These are phyloP conservation scores for Brassica carinata DNA, from an alignment of 345 rosid genomes.

Conservation along the genomic window DNA sequence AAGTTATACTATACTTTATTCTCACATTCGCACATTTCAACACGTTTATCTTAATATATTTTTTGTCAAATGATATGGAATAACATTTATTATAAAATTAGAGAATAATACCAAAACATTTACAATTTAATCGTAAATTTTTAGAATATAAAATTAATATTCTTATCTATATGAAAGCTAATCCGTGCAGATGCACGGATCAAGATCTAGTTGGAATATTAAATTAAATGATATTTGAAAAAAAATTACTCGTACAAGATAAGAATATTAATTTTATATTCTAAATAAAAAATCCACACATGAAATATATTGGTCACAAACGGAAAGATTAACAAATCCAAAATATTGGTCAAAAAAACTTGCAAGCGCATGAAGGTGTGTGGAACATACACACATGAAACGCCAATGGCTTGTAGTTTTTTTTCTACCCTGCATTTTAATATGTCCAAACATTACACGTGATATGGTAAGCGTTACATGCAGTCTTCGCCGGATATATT, in stretches of 20 bases:
- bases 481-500: neutral
- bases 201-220: too few relatives aligned
- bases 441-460: neutral
- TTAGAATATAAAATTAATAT: too few relatives aligned
- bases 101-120: too few relatives aligned
- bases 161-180: too few relatives aligned
- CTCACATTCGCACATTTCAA: too few relatives aligned
- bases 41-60: too few relatives aligned
- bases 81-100: too few relatives aligned
- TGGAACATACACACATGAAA: neutral
- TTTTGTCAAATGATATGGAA: too few relatives aligned
- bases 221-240: neutral
- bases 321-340: neutral
- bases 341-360: neutral
- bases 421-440: neutral
- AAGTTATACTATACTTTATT: too few relatives aligned
- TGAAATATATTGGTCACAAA: neutral
- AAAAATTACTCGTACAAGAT: neutral
- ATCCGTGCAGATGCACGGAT: too few relatives aligned
- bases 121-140: too few relatives aligned
- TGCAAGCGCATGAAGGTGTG: conserved; percentile 1
- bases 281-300: too few relatives aligned
- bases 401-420: neutral
- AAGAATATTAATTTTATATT: neutral
- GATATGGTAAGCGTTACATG: conserved; percentile 17